Conservation (phyloP, 441 rosid species). For the Arabidopsis hybrid region DNA sequence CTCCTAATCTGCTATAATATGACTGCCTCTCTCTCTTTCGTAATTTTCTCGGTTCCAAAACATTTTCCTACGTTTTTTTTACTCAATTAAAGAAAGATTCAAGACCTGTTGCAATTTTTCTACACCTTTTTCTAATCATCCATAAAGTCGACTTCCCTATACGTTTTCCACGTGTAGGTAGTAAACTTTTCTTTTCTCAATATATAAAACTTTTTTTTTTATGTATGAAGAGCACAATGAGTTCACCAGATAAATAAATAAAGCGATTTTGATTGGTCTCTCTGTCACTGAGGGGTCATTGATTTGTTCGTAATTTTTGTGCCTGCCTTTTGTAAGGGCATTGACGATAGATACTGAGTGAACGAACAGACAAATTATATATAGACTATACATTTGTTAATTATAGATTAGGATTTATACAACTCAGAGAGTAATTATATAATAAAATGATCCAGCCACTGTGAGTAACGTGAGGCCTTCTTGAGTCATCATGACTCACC, state of each 20-base stretch:
- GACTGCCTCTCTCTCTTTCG: too few relatives aligned
- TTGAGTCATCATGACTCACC: neutral
- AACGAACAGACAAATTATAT: slow-evolving; percentile 11
- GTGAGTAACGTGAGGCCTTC: slow-evolving; percentile 9
- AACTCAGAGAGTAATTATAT: slow-evolving; percentile 10
- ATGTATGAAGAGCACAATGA: neutral
- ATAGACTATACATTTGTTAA: neutral
- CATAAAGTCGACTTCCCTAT: slow-evolving; percentile 1
- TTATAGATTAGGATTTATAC: slow-evolving; percentile 2
- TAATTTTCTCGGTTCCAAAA: too few relatives aligned
- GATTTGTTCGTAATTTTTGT: slow-evolving; percentile 29
- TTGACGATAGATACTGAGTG: slow-evolving; percentile 20
- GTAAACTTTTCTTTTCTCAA: slow-evolving; percentile 2
- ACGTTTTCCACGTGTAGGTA: slow-evolving; percentile 30
- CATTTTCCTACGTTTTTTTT: neutral
- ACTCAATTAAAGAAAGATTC: neutral
- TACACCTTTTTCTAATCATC: neutral
- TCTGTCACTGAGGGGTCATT: slow-evolving; percentile 39
- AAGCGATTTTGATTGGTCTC: slow-evolving; percentile 27
- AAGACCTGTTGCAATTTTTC: neutral
- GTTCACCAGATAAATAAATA: neutral
- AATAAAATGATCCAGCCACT: slow-evolving; percentile 10
- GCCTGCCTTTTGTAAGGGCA: slow-evolving; percentile 33
- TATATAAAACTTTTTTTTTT: neutral
- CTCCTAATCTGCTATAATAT: too few relatives aligned